phyloP scores from a whole-genome alignment of 2,329 filamentous ascomycete species.

The Dryadomyces quercivorus region DNA sequence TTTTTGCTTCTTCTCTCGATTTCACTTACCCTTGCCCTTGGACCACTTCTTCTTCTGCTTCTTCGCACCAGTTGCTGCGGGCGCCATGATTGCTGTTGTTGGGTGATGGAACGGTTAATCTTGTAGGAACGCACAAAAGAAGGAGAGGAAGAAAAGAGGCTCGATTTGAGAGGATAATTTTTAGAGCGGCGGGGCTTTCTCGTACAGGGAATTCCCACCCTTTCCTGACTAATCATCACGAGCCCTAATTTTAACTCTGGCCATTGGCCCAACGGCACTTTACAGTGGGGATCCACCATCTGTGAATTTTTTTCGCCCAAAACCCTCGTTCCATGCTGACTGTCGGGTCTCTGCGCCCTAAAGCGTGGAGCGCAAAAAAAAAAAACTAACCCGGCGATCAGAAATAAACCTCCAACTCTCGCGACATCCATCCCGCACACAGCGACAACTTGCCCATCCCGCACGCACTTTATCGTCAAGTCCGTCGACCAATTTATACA shows the following conservation, averaged over 20 bases:
- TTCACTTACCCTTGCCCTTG: conserved; percentile 55
- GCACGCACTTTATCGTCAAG: conserved; percentile 12
- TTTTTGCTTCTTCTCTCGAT: not conserved
- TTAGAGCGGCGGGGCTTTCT: conserved; percentile 3
- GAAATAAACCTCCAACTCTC: conserved; percentile 1
- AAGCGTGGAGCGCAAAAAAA: conserved; percentile 2
- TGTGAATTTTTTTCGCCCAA: conserved; percentile 2
- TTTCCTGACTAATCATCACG: not conserved
- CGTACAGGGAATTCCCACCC: conserved; percentile 2
- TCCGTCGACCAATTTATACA: conserved; percentile 22
- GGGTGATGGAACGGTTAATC: conserved; percentile 19
- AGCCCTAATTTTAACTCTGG: conserved; percentile 7
- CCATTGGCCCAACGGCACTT: conserved; percentile 3
- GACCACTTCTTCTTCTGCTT: conserved; percentile 77
- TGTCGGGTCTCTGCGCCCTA: not conserved
- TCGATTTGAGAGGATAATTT: conserved; percentile 7
- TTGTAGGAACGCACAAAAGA: conserved; percentile 8
- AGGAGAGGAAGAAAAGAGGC: conserved; percentile 3
- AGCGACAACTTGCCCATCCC: not conserved
- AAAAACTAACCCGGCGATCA: not conserved
- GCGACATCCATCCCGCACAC: conserved; percentile 3
- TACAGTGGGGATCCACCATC: not conserved
- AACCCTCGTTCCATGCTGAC: not conserved
- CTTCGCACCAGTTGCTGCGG: conserved; percentile 52
- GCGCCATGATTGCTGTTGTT: conserved; percentile 26